phyloP scores from a whole-genome alignment of 495 filamentous ascomycete species.

The Annulohypoxylon stygium region DNA sequence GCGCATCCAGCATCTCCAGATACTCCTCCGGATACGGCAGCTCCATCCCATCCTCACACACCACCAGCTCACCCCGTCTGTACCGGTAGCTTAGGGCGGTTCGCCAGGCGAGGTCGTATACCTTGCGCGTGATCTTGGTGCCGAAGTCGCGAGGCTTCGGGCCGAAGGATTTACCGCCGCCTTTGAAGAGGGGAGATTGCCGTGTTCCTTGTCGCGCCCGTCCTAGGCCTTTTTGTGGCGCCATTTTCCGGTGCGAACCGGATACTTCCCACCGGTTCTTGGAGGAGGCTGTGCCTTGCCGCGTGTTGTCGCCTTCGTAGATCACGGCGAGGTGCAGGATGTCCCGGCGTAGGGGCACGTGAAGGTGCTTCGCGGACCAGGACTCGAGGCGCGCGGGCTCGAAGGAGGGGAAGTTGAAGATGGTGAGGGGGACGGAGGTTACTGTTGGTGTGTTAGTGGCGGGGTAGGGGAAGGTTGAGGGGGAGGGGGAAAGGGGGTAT shows the following conservation, averaged over 20 bases:
- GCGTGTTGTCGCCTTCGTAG: constrained; percentile 90
- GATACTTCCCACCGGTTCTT: constrained; percentile 88
- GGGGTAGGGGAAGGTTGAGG: constrained; percentile 15
- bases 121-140: constrained; percentile 83
- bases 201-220: constrained; percentile 81
- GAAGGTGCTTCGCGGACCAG: constrained; percentile 84
- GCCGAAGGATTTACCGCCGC: constrained; percentile 88
- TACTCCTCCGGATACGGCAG: constrained; percentile 65
- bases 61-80: constrained; percentile 83
- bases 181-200: constrained; percentile 84
- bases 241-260: constrained; percentile 81
- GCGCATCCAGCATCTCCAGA: constrained; percentile 42
- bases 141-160: constrained; percentile 91
- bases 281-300: constrained; percentile 86
- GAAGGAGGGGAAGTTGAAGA: constrained; percentile 91
- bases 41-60: constrained; percentile 80
- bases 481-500: constrained; percentile 22
- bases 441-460: constrained; percentile 56
- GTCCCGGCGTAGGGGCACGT: constrained; percentile 88
- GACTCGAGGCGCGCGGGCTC: constrained; percentile 83
- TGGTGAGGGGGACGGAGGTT: constrained; percentile 78
- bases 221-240: constrained; percentile 87
- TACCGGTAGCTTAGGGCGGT: constrained; percentile 94
- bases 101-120: constrained; percentile 96
- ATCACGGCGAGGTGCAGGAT: constrained; percentile 92